Conservation (phyloP, 257 asterid genomes). For the Przewalskia tangutica region DNA sequence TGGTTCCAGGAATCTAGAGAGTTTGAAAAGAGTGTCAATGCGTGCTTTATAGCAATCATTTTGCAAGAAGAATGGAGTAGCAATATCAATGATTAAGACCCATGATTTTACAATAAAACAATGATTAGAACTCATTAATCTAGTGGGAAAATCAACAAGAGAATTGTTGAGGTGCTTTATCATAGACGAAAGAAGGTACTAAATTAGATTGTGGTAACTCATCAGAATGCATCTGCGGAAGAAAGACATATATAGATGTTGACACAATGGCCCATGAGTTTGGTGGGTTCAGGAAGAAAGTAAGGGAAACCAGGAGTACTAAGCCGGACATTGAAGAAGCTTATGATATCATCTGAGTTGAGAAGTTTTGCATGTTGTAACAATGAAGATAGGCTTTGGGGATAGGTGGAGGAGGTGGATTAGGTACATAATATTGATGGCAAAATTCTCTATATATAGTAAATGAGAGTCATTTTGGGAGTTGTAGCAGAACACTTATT, state of each 20-base stretch:
- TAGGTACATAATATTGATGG: background rate
- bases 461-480: background rate
- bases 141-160: background rate
- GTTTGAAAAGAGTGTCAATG: background rate
- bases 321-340: background rate
- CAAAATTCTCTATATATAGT: background rate
- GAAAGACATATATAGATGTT: background rate
- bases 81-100: background rate
- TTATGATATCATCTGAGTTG: background rate
- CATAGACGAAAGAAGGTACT: background rate
- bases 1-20: background rate
- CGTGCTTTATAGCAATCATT: background rate
- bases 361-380: background rate
- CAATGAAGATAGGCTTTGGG: background rate
- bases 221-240: background rate
- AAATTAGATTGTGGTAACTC: background rate
- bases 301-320: background rate
- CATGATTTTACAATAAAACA: background rate
- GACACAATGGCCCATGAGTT: background rate
- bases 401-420: background rate
- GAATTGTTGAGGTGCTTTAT: background rate
- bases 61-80: background rate
- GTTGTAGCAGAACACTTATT: background rate
- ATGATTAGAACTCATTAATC: background rate
- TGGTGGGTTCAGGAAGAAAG: background rate